Conservation (phyloP, 257 asterid species). For the Solanum clarkiae region DNA sequence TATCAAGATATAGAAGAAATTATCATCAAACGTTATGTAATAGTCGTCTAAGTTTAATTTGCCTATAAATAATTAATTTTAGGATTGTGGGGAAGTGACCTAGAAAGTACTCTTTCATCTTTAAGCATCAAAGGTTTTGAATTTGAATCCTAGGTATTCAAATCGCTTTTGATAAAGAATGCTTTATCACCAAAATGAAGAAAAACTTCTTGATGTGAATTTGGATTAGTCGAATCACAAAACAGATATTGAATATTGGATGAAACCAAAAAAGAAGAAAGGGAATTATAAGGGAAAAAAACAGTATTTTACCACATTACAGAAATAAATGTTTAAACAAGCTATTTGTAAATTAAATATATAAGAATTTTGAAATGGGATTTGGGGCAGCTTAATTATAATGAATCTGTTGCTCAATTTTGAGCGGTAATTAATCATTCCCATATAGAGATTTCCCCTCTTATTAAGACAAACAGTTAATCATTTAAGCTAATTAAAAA, state of each 20-base stretch:
- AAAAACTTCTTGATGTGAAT: not conserved
- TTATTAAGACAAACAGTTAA: too few relatives aligned
- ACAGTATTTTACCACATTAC: not conserved
- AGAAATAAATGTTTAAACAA: not conserved
- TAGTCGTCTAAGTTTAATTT: not conserved
- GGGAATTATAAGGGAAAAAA: too few relatives aligned
- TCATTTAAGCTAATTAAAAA: too few relatives aligned
- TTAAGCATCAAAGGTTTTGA: fast-evolving
- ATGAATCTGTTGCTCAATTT: too few relatives aligned
- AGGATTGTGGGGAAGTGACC: not conserved
- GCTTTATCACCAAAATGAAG: not conserved
- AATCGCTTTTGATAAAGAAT: not conserved
- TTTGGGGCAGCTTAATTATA: not conserved
- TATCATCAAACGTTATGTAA: not conserved
- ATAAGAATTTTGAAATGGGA: too few relatives aligned
- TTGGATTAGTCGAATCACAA: not conserved
- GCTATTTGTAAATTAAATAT: not conserved
- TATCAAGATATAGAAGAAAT: not conserved
- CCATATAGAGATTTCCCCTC: not conserved
- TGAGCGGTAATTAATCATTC: not conserved
- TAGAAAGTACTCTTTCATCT: not conserved
- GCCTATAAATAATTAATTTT: too few relatives aligned
- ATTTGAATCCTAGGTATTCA: not conserved
- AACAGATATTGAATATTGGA: not conserved
- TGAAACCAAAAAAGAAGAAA: too few relatives aligned